These are phyloP conservation scores for Phanerodontia chrysosporium DNA, from an alignment of 768 basidiomycete genomes.

Conservation along the genomic window DNA sequence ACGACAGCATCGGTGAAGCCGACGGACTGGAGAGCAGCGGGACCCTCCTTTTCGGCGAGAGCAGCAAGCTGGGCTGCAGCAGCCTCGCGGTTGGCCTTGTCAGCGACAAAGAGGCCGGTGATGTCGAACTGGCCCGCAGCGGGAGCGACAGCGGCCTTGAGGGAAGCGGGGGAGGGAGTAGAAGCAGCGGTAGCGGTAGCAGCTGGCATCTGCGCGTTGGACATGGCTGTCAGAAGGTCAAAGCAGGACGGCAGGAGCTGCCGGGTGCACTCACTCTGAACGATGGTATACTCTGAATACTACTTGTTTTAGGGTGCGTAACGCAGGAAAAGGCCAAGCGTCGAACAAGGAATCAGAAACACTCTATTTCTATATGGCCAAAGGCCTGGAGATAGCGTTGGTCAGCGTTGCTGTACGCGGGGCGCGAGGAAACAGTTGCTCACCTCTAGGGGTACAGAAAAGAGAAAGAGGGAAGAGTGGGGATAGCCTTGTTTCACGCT, in stretches of 20 bases:
- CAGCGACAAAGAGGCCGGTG: conserved; percentile 73
- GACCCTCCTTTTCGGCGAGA: conserved; percentile 80
- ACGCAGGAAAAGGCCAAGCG: conserved; percentile 35
- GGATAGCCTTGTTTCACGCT: conserved; percentile 29
- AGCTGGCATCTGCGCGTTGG: conserved; percentile 64
- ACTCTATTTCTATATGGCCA: conserved; percentile 50
- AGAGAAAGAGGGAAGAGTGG: conserved; percentile 30
- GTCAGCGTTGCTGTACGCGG: conserved; percentile 1
- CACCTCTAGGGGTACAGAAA: conserved; percentile 32
- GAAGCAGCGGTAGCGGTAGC: conserved; percentile 61
- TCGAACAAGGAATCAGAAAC: conserved; percentile 56
- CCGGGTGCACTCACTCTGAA: conserved; percentile 18
- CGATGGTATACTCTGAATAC: conserved; percentile 21
- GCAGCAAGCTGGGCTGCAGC: conserved; percentile 69
- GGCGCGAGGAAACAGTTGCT: conserved; percentile 2
- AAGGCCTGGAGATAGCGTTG: conserved; percentile 29
- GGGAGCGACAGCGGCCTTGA: conserved; percentile 59
- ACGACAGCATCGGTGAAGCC: conserved; percentile 70
- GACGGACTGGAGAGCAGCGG: conserved; percentile 63
- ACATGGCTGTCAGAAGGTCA: neutral
- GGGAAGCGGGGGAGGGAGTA: conserved; percentile 59
- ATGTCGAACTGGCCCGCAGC: conserved; percentile 66
- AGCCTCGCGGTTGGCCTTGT: conserved; percentile 76
- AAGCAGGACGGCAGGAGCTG: neutral
- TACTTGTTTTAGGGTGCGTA: conserved; percentile 20